Base-by-base conservation (phyloP, 352 stramenopile genomes). In the Pythium coloratum region DNA sequence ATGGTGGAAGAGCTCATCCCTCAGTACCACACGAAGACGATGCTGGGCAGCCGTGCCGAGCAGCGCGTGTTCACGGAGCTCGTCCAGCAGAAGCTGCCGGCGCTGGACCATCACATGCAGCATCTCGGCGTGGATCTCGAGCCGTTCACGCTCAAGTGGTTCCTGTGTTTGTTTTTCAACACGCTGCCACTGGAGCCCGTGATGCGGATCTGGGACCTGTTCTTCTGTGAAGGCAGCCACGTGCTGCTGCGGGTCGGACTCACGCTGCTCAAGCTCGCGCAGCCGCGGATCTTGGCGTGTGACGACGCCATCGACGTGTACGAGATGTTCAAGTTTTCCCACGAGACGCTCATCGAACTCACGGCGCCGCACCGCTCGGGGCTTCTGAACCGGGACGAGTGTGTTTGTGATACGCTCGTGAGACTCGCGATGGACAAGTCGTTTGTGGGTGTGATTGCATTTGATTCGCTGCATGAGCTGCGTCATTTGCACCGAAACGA, bases 131-230 rank as follows among this genome's bases (percentile, higher is more conserved):
- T 96, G 6, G 86, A 96, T 59, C 81, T 97, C 60, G 85, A 94
- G 57, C 88, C 89, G 24, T 91, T 97, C 47, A 97, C 91, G 42
- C 85, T 96, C 61, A 96, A 97, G 69, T 98, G 91, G 92, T 98
- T 97, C 49, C 67, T 98, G 0, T 98, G 92, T 71, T 67, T 96
- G 3, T 98, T 97, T 73, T 73, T 98, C n/a, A 97, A 97, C 67
- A 95, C 90, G 28, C 70, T 98, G 18, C 88, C 88, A 16, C 88
- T 97, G 40, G 89, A 96, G 50, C 86, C 85, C 0, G 89, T 91
- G n/a, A 76, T 97, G 72, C 82, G 91, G 8, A 84, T 97, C 55
- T 97, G 91, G 91, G 91, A 97, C 58, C 69, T 93, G 30, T 94
- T 97, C 55, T 96, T 97, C 42, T 94, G 89, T 56, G 89, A 97